Percentiles rank a stretch among this genome's conserved stretches.
These are phyloP conservation scores for Kuraishia molischiana DNA, from an alignment of 805 yeast species.

Conservation along the genomic window DNA sequence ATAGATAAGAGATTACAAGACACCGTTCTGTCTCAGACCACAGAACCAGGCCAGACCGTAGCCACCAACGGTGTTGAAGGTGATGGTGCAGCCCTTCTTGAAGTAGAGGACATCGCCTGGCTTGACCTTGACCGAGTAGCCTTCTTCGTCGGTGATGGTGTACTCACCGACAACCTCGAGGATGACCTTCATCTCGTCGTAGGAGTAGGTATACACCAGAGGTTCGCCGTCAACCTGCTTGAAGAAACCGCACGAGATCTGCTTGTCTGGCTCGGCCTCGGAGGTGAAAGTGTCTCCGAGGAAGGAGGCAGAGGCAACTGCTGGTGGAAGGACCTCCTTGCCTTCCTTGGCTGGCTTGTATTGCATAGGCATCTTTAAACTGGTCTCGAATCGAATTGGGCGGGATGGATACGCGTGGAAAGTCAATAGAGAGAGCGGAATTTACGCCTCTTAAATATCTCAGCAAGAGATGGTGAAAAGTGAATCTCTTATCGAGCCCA, in stretches of 20 bases:
- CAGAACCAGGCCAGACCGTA: conserved; percentile 52
- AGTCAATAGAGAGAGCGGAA: too few relatives aligned
- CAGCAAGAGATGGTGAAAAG: neutral
- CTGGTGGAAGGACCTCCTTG: conserved; percentile 44
- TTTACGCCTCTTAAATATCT: too few relatives aligned
- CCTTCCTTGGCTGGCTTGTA: conserved; percentile 45
- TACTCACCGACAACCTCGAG: conserved; percentile 57
- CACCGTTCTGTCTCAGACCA: conserved; percentile 38
- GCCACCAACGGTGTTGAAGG: conserved; percentile 42
- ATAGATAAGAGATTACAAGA: too few relatives aligned
- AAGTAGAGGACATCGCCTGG: conserved; percentile 63
- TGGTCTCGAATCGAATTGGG: too few relatives aligned
- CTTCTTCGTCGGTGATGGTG: conserved; percentile 51
- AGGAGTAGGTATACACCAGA: conserved; percentile 48
- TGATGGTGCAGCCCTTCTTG: conserved; percentile 53
- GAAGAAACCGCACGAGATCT: conserved; percentile 60
- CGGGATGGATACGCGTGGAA: too few relatives aligned
- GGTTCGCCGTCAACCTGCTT: conserved; percentile 57
- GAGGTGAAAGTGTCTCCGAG: conserved; percentile 54
- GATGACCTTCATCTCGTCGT: conserved; percentile 57
- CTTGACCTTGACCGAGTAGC: conserved; percentile 41
- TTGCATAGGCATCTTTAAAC: conserved; percentile 40
- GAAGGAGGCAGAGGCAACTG: conserved; percentile 52
- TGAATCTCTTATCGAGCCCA: too few relatives aligned
- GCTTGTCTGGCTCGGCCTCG: conserved; percentile 40